Evolutionary conservation across 148 eudicot species (phyloP), one percentile per base, ranked within the genome.

Genomic region (Fagopyrum esculentum): DNA sequence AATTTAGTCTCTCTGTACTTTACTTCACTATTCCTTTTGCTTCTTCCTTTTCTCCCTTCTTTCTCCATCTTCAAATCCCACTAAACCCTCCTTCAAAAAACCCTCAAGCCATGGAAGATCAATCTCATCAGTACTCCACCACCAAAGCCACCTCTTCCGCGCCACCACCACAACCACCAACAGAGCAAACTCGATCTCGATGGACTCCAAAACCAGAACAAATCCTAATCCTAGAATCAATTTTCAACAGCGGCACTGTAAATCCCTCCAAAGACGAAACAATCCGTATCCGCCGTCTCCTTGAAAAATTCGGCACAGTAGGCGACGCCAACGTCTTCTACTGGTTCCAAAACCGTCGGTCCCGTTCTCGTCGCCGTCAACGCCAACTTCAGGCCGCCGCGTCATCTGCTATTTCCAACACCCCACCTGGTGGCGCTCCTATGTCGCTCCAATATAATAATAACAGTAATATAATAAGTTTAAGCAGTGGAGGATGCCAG

Each of bases 131-230:
- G 26, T 35, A 13, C 73, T 4, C 73, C 73, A 40, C 71, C 71
- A 63, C 69, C 69, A 63, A 12, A 40, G 0, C 73, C 55, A 1
- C 73, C 7, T 6, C 73, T 52, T 46, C 73, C 22, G 17, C 49
- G 4, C 1, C 29, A 2, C 10, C 73, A 45, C 12, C 73, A 9
- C 10, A 22, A 1, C 43, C 40, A 43, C 7, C 49, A 1, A 0
- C 74, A 5, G 96, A 93, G 77, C 81, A 93, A 6, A 91, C 84
- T 4, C 76, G 97, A 69, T 82, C 95, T 10, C 81, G 98, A 73
- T 93, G 98, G 98, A 89, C 88, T 6, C 98, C 98, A 0, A 93
- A 91, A 29, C 93, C 97, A 0, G 95, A 93, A 64, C 98, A 93
- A 75, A 91, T 93, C 78, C 85, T 89, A 40, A 88, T 93, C 16